Base-by-base conservation (phyloP, 768 basidiomycete genomes). In the Grammothele lineata region DNA sequence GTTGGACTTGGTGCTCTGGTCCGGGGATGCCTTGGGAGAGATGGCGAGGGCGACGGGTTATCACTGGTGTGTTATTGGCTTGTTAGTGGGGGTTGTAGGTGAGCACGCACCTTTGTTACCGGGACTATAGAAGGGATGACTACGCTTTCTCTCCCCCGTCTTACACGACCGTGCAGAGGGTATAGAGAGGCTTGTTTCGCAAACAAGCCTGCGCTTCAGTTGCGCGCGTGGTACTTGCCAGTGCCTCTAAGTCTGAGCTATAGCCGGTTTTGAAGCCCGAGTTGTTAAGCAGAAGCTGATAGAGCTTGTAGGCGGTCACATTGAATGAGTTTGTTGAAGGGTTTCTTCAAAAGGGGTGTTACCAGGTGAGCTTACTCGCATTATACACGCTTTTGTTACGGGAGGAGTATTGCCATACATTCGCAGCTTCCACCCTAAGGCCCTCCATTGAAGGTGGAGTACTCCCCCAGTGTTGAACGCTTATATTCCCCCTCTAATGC, bases 341-440 rank as follows among this genome's bases (percentile, higher is more conserved):
- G 25, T 17, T 4, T 4, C 8, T 15, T 11, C 12, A 27, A 45
- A n/a, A 25, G 25, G 18, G 3, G 11, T 9, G 34, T 25, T 12
- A 15, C 6, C 5, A 37, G 19, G 33, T 26, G 25, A 18, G 38
- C n/a, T n/a, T 19, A 9, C 23, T 17, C 3, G 26, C 7, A 9
- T 32, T 12, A 7, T 9, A 33, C 30, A 25, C 24, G 12, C 26
- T 48, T 48, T 22, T 25, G n/a, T n/a, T n/a, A n/a, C 38, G 37
- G 42, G 80, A 81, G 81, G 79, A 64, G 64, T 54, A 52, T 70
- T 70, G 19, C 75, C 77, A 66, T 76, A 73, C 78, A 87, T 88
- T 87, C 85, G 85, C 85, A 87, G 85, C 87, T 85, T 87, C 81
- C 82, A 77, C 85, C 77, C 73, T 74, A 87, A 80, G 59, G 75